A percentile compares a stretch with the other conserved stretches of the same genome.
phyloP scores from a whole-genome alignment of 2,329 filamentous ascomycete species.

The Beauveria bassiana region DNA sequence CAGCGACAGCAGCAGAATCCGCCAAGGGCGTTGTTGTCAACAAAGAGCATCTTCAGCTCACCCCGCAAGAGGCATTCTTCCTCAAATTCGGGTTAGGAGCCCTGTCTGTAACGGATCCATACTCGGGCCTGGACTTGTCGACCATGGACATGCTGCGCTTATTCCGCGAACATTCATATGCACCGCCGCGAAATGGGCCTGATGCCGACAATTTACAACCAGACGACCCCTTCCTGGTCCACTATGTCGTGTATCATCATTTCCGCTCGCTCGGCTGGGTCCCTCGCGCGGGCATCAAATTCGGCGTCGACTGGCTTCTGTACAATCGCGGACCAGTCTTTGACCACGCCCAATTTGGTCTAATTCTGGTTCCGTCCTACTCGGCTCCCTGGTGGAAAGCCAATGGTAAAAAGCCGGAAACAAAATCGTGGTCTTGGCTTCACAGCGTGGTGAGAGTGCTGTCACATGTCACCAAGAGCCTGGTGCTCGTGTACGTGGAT shows the following conservation, averaged over 20 bases:
- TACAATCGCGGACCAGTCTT: conserved; percentile 93
- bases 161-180: conserved; percentile 63
- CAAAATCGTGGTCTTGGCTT: conserved; percentile 68
- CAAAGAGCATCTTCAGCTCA: conserved; percentile 84
- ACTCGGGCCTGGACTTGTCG: conserved; percentile 37
- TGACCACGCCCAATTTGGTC: conserved; percentile 86
- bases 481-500: conserved; percentile 87
- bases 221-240: conserved; percentile 77
- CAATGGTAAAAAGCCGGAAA: conserved; percentile 40
- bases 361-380: conserved; percentile 79
- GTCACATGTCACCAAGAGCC: conserved; percentile 79
- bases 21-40: conserved; percentile 28
- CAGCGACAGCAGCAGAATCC: background rate
- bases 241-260: conserved; percentile 90
- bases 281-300: conserved; percentile 85
- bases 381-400: conserved; percentile 64
- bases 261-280: conserved; percentile 96
- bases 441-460: conserved; percentile 87
- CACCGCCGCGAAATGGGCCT: conserved; percentile 45
- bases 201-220: conserved; percentile 44
- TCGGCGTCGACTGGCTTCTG: conserved; percentile 88
- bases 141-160: conserved; percentile 53
- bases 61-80: conserved; percentile 86
- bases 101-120: conserved; percentile 52
- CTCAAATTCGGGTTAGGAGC: conserved; percentile 72